Percentiles rank a stretch among this genome's conserved stretches.
Conservation (phyloP, 2,329 filamentous ascomycete species). For the Nigrospora oryzae region DNA sequence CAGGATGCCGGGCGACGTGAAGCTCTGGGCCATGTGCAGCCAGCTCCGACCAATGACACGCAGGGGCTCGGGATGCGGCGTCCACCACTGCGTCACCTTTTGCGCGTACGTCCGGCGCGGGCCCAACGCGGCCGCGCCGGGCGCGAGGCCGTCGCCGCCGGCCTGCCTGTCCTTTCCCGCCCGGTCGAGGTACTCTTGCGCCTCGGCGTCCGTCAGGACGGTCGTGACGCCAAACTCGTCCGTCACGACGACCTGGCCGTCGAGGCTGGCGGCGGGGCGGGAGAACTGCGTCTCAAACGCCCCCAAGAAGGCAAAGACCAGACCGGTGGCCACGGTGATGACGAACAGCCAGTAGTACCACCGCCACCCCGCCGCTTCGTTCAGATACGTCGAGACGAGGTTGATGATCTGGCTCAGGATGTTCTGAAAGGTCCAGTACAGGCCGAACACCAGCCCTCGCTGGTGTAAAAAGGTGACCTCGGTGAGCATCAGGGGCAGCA, state of each 20-base stretch:
- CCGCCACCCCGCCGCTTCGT: constrained; percentile 24
- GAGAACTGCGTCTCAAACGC: constrained; percentile 30
- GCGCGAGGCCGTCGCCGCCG: not conserved
- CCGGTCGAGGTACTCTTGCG: constrained; percentile 11
- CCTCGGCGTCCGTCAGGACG: constrained; percentile 20
- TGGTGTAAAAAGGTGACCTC: constrained; percentile 31
- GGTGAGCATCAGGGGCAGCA: constrained; percentile 27
- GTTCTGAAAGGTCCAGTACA: constrained; percentile 30
- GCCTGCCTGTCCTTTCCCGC: not conserved
- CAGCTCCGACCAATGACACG: constrained; percentile 6
- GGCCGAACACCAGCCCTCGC: constrained; percentile 22
- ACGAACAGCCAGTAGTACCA: constrained; percentile 32
- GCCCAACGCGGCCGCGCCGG: not conserved
- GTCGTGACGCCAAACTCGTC: constrained; percentile 28
- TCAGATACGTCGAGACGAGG: constrained; percentile 24
- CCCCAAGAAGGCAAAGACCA: constrained; percentile 27
- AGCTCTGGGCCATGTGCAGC: constrained; percentile 8
- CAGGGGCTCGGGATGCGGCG: constrained; percentile 5
- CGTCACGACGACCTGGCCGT: constrained; percentile 25
- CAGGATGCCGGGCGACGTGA: constrained; percentile 25
- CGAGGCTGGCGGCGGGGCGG: constrained; percentile 21
- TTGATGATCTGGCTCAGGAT: constrained; percentile 21
- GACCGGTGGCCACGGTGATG: constrained; percentile 22
- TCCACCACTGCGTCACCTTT: constrained; percentile 20
- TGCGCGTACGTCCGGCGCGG: constrained; percentile 9